Percentiles rank a stretch among this genome's conserved stretches.
These are phyloP conservation scores for Plasmopara viticola DNA, from an alignment of 352 stramenopile genomes.

Conservation along the genomic window DNA sequence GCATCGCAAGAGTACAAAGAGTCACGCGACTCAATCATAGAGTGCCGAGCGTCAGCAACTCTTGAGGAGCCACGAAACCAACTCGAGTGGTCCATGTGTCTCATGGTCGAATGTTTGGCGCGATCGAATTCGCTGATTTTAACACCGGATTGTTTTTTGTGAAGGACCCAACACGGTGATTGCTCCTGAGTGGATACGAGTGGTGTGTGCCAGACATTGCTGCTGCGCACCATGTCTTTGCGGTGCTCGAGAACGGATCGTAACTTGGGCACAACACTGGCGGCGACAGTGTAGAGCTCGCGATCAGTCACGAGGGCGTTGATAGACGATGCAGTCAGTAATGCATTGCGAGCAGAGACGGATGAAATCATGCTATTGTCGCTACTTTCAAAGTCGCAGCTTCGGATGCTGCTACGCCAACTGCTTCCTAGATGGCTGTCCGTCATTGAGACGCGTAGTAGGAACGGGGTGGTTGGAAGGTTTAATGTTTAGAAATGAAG, in stretches of 20 bases:
- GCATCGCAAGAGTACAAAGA: conserved; percentile 18
- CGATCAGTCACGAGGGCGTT: conserved; percentile 26
- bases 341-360: conserved; percentile 21
- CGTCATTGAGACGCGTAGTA: conserved; percentile 14
- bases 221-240: conserved; percentile 11
- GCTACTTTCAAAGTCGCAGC: conserved; percentile 32
- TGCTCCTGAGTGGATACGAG: conserved; percentile 3
- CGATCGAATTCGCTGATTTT: conserved; percentile 53
- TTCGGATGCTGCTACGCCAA: conserved; percentile 26
- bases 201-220: conserved; percentile 9
- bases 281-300: conserved; percentile 29
- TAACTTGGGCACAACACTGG: conserved; percentile 33
- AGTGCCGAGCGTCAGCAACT: conserved; percentile 12
- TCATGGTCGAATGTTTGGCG: conserved; percentile 14
- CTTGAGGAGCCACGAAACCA: conserved; percentile 12
- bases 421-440: conserved; percentile 29
- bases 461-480: not conserved
- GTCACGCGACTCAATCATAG: conserved; percentile 24
- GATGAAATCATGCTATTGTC: conserved; percentile 23
- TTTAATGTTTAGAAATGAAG: conserved; percentile 17
- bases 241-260: conserved; percentile 24
- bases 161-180: conserved; percentile 27
- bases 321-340: conserved; percentile 28
- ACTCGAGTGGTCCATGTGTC: conserved; percentile 6
- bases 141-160: conserved; percentile 36